Evolutionary conservation across 2,329 filamentous ascomycete genomes (phyloP).

Genomic region (Apiospora pterosperma): DNA sequence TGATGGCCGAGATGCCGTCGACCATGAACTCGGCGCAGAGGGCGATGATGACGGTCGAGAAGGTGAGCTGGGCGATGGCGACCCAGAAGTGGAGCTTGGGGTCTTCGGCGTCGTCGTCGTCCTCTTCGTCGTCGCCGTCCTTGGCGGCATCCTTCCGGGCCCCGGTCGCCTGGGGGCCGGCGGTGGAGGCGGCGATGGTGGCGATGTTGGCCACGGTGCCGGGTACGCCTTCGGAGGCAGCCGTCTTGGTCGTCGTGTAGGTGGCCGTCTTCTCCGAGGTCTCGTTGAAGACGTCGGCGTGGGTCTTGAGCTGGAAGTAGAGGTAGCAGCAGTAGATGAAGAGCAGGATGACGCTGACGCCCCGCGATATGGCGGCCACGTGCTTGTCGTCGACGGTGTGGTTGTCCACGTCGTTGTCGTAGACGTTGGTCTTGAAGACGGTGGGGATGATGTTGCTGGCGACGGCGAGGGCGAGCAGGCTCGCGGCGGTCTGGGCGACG

Average conservation of each 20-base stretch:
- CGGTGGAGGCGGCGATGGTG: slow-evolving; percentile 28
- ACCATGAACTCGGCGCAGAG: slow-evolving; percentile 80
- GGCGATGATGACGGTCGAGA: slow-evolving; percentile 76
- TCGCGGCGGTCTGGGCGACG: slow-evolving; percentile 85
- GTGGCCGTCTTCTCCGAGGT: slow-evolving; percentile 43
- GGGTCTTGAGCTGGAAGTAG: slow-evolving; percentile 87
- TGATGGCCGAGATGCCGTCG: slow-evolving; percentile 66
- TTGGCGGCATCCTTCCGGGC: slow-evolving; percentile 17
- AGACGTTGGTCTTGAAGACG: slow-evolving; percentile 64
- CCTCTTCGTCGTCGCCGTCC: slow-evolving; percentile 20
- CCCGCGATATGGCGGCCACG: slow-evolving; percentile 64
- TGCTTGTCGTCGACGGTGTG: slow-evolving; percentile 33
- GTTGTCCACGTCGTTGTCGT: slow-evolving; percentile 46
- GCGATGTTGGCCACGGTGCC: slow-evolving; percentile 31
- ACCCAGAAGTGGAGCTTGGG: slow-evolving; percentile 72
- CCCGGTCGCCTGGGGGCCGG: slow-evolving; percentile 24
- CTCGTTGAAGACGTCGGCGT: slow-evolving; percentile 74
- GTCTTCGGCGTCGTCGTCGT: slow-evolving; percentile 61
- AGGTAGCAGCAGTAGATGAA: slow-evolving; percentile 82
- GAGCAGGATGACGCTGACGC: slow-evolving; percentile 76
- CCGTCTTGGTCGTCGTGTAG: slow-evolving; percentile 50
- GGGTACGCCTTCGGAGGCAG: not conserved
- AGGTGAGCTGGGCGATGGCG: slow-evolving; percentile 66
- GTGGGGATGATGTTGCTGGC: slow-evolving; percentile 85
- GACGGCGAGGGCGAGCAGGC: slow-evolving; percentile 74